Percentiles rank a stretch among this genome's conserved stretches.
Conservation (phyloP, 345 rosid genomes). For the Laguncularia racemosa region DNA sequence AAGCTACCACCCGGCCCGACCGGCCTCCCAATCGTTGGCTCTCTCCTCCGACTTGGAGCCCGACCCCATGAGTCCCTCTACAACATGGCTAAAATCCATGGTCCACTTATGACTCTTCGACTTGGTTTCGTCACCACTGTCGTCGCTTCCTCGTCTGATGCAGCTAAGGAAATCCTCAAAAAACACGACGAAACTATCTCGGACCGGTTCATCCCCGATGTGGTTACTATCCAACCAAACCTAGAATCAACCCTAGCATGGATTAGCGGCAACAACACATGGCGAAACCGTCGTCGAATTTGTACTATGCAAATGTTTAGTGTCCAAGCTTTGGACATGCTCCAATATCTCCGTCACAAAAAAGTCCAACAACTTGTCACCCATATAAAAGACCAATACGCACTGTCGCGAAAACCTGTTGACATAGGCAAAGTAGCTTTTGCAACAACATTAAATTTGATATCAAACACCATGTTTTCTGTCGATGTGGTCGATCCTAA, state of each 20-base stretch:
- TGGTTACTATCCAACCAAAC: conserved; percentile 19
- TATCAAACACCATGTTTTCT: conserved; percentile 28
- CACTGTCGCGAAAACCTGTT: conserved; percentile 1
- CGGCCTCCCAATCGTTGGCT: conserved; percentile 20
- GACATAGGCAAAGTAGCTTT: conserved; percentile 21
- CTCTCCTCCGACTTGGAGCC: conserved; percentile 11
- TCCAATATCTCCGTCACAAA: conserved; percentile 22
- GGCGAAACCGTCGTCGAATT: conserved; percentile 33
- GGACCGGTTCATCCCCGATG: conserved; percentile 21
- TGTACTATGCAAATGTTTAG: conserved; percentile 30
- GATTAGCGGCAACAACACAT: conserved; percentile 19
- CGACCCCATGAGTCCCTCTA: conserved; percentile 25
- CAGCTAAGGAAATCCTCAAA: conserved; percentile 29
- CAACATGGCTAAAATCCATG: conserved; percentile 26
- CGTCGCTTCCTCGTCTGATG: conserved; percentile 22
- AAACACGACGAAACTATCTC: conserved; percentile 22
- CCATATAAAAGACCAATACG: conserved; percentile 16
- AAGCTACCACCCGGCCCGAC: conserved; percentile 27
- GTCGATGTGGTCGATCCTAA: conserved; percentile 22
- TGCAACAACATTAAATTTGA: conserved; percentile 22
- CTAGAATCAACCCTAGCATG: conserved; percentile 28
- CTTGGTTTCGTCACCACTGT: conserved; percentile 25
- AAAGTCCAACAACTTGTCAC: conserved; percentile 23
- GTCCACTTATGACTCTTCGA: conserved; percentile 31
- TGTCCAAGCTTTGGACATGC: conserved; percentile 17